Evolutionary conservation across 179 eudicot species (phyloP), one percentile per base, ranked within the genome.

Genomic region (Corrigiola litoralis): DNA sequence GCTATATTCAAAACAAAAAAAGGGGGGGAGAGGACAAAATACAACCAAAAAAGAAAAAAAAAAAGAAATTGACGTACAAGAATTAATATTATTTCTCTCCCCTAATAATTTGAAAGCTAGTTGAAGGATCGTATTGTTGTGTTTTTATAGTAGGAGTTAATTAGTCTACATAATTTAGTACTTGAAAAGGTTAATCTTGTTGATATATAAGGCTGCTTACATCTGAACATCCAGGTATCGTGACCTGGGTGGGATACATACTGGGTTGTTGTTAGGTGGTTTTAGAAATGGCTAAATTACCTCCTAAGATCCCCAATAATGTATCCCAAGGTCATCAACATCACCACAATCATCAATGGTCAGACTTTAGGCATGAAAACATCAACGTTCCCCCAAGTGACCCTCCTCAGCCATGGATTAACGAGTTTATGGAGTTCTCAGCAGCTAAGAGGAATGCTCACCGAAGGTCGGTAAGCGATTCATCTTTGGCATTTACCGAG

Each of bases 401-500:
- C 64, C 63, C 63, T 4, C 78, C 83, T 8, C 51, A 65, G 4
- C 80, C 87, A 5, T 85, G 95, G 98, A 77, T 83, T 2, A 90
- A 84, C 50, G 96, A 92, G 31, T 92, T 92, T 70, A 80, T 84
- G 24, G 90, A 87, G 65, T 92, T 87, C 77, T 82, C 96, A 8
- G 73, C 90, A 0, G 67, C 80, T n/a, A 83, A 78, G 49, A 84
- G 96, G 0, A 85, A 83, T 12, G 71, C 83, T 61, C 96, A 85
- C 78, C 72, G 96, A 20, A 63, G 92, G 49, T 74, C 95, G 6
- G 61, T 77, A 1, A 83, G 98, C 70, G 95, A 89, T 75, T 82
- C 95, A 6, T 82, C 95, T 0, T 75, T 86, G 49, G 89, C 96
- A 9, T 85, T 85, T 47, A 63, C 84, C 1, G 90, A 83, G 64